A percentile compares a stretch with the other conserved stretches of the same genome.
phyloP scores from a whole-genome alignment of 192 early-diverging fungal genomes.

The Coemansia sp. region DNA sequence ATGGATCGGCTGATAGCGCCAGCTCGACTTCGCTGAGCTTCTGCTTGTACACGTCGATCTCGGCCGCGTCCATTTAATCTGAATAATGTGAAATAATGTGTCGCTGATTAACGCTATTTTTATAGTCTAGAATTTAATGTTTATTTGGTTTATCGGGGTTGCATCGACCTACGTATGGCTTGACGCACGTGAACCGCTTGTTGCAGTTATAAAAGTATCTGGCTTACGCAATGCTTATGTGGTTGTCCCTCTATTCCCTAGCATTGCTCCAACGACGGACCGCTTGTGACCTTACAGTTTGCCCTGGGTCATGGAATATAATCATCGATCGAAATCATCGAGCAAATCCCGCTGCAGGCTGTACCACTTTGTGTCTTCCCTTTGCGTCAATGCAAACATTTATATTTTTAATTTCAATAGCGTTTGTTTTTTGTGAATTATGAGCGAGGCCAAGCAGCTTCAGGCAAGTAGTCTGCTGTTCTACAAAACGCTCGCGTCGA shows the following conservation, averaged over 20 bases:
- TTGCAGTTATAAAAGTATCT: too few species aligned
- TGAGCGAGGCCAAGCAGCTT: constrained; percentile 25
- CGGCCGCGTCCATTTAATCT: constrained; percentile 36
- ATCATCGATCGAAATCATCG: too few species aligned
- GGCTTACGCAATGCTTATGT: too few species aligned
- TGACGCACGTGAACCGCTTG: too few species aligned
- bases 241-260: too few species aligned
- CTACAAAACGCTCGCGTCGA: neutral
- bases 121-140: neutral
- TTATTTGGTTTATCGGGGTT: neutral
- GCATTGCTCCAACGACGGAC: too few species aligned
- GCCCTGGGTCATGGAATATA: too few species aligned
- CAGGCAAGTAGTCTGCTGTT: constrained; percentile 16
- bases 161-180: too few species aligned
- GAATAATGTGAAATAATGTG: neutral
- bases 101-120: neutral
- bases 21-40: constrained; percentile 46
- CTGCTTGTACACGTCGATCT: constrained; percentile 39
- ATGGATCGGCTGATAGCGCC: constrained; percentile 38
- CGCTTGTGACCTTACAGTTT: too few species aligned
- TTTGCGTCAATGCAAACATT: neutral
- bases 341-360: too few species aligned
- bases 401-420: neutral
- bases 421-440: constrained; percentile 4
- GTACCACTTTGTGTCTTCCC: too few species aligned